Evolutionary conservation across 2,329 filamentous ascomycete genomes (phyloP).

Genomic region (Didymella segeticola): DNA sequence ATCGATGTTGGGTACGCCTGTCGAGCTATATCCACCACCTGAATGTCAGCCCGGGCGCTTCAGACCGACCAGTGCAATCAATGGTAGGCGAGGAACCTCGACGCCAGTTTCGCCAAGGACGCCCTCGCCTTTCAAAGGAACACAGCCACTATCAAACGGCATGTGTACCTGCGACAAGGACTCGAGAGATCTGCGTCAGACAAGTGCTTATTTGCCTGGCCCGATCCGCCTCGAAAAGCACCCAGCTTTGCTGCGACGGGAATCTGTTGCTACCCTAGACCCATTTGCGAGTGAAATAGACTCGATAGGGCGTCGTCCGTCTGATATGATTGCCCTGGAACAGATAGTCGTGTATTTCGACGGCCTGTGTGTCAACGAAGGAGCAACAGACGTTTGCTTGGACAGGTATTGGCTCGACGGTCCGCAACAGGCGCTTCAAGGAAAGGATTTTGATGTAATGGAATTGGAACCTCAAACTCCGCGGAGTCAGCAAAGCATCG

Average conservation of each 20-base stretch:
- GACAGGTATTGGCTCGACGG: conserved; percentile 43
- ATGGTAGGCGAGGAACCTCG: conserved; percentile 18
- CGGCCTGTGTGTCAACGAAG: conserved; percentile 45
- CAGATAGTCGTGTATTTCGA: conserved; percentile 53
- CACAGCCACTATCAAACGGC: conserved; percentile 13
- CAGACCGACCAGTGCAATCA: conserved; percentile 16
- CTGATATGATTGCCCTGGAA: conserved; percentile 42
- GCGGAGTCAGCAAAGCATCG: conserved; percentile 10
- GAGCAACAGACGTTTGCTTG: conserved; percentile 35
- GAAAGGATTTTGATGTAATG: conserved; percentile 11
- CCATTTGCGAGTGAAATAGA: conserved; percentile 38
- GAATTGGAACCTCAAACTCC: conserved; percentile 11
- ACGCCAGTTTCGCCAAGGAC: conserved; percentile 16
- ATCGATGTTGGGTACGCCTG: conserved; percentile 40
- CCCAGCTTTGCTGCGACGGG: conserved; percentile 43
- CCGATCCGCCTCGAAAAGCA: conserved; percentile 49
- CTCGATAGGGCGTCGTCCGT: conserved; percentile 25
- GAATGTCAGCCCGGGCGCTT: conserved; percentile 9
- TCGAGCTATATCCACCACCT: conserved; percentile 35
- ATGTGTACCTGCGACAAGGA: conserved; percentile 4
- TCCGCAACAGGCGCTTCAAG: conserved; percentile 12
- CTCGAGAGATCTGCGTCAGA: conserved; percentile 6
- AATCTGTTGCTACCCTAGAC: conserved; percentile 51
- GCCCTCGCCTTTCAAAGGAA: conserved; percentile 4
- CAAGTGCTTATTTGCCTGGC: conserved; percentile 49